Base-by-base conservation (phyloP, 805 yeast genomes). In the Cyberlindnera galapagoensis region DNA sequence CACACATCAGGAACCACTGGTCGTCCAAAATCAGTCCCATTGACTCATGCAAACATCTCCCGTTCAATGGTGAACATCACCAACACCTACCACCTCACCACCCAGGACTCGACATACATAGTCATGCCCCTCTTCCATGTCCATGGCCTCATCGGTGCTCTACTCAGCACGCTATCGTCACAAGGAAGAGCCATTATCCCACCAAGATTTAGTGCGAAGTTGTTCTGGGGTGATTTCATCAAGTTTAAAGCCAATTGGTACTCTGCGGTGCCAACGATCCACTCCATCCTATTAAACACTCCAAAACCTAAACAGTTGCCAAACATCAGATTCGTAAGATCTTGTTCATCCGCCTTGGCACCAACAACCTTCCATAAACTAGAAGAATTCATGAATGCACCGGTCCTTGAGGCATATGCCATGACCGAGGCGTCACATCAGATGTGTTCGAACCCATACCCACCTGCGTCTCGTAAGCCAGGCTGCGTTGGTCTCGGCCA, bases 381-480 rank as follows among this genome's bases (percentile, higher is more conserved):
- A 29, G 87, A 80, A 44, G 38, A 57, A 28, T 62, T 65, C 19
- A 73, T 80, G 52, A 58, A 68, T 7, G 80, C 83, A 0, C 86
- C 86, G 1, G 86, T 80, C 0, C 50, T 79, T 11, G 88, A 80
- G 52, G 87, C 87, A 0, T 80, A 80, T 49, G 87, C 86, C 5
- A 79, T 80, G 85, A 80, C 87, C 2, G 88, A 80, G 51, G 84
- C 84, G 2, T 67, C 83, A n/a, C 87, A 80, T 53, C 86, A 80
- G 54, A 80, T 80, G 78, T 74, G 83, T 9, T 77, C 86, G 3
- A 80, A 80, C 54, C 56, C 78, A 25, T 83, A 84, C 22, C 77
- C 80, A 9, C 77, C 80, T 11, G 80, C 77, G 10, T 54, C 65
- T 39, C 65, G 84, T 41, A 73, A 70, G 55, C 74, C 85, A 8